Percentiles rank a stretch among this genome's conserved stretches.
Evolutionary conservation across 2,329 filamentous ascomycete species (phyloP).

Genomic region (Microdochium nivale): DNA sequence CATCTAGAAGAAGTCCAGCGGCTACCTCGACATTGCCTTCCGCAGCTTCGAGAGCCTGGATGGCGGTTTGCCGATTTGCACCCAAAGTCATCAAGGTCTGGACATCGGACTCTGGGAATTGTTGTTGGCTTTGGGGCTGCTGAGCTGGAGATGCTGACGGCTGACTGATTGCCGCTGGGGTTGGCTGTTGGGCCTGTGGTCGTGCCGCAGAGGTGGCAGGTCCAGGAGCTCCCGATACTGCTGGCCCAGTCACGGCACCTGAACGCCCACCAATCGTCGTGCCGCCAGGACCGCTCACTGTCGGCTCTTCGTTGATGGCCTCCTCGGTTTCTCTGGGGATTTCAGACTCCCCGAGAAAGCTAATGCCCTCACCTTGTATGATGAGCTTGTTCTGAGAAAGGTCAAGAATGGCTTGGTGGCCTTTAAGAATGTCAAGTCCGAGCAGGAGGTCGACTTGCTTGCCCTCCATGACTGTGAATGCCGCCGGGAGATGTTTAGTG

Average conservation of each 20-base stretch:
- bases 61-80: conserved; percentile 65
- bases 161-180: conserved; percentile 9
- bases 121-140: conserved; percentile 15
- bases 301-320: conserved; percentile 68
- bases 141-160: conserved; percentile 17
- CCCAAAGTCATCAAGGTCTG: conserved; percentile 71
- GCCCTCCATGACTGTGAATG: conserved; percentile 98
- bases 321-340: conserved; percentile 81
- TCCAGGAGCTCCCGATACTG: conserved; percentile 17
- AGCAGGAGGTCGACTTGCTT: conserved; percentile 91
- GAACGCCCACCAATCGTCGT: conserved; percentile 78
- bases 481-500: conserved; percentile 77
- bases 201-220: conserved; percentile 13
- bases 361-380: conserved; percentile 80
- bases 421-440: conserved; percentile 92
- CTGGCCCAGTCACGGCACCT: conserved; percentile 60
- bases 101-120: conserved; percentile 56
- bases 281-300: conserved; percentile 77
- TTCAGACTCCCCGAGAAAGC: conserved; percentile 86
- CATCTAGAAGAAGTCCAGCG: conserved; percentile 67
- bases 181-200: conserved; percentile 12
- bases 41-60: conserved; percentile 73
- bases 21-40: conserved; percentile 82
- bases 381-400: conserved; percentile 75
- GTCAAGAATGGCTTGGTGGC: conserved; percentile 90